These are phyloP conservation scores for Candida neerlandica DNA, from an alignment of 1,139 yeast species.

Conservation along the genomic window DNA sequence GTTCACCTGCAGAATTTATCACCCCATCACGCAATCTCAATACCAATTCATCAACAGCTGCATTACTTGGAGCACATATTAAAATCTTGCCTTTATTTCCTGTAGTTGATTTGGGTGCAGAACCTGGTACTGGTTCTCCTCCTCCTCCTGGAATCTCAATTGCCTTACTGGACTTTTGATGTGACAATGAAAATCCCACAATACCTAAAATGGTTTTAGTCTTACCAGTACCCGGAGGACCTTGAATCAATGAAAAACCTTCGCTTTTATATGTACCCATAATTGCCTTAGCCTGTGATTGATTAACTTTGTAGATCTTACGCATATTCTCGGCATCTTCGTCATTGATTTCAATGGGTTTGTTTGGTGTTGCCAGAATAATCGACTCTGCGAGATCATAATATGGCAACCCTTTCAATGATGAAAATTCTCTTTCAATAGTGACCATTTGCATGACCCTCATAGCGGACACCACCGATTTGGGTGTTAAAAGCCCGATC, in stretches of 20 bases:
- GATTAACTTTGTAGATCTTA: slow-evolving; percentile 63
- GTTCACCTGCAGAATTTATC: slow-evolving; percentile 55
- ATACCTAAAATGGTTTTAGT: slow-evolving; percentile 95
- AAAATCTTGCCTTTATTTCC: slow-evolving; percentile 46
- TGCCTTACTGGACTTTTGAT: slow-evolving; percentile 25
- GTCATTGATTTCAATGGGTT: slow-evolving; percentile 34
- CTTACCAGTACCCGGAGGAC: slow-evolving; percentile 98
- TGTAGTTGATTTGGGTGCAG: slow-evolving; percentile 12
- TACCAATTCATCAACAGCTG: slow-evolving; percentile 98
- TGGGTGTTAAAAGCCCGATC: slow-evolving; percentile 61
- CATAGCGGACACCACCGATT: slow-evolving; percentile 65
- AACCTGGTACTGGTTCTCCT: slow-evolving; percentile 11
- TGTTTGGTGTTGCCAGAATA: slow-evolving; percentile 63
- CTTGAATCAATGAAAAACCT: slow-evolving; percentile 93
- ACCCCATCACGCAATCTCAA: slow-evolving; percentile 80
- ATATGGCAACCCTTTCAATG: slow-evolving; percentile 77
- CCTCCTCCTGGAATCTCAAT: slow-evolving; percentile 29
- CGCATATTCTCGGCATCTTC: slow-evolving; percentile 42
- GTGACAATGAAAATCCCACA: slow-evolving; percentile 70
- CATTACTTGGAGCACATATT: slow-evolving; percentile 98
- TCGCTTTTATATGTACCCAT: slow-evolving; percentile 63
- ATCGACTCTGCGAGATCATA: slow-evolving; percentile 73
- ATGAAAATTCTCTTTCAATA: slow-evolving; percentile 87
- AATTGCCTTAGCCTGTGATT: slow-evolving; percentile 89
- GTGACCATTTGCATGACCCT: slow-evolving; percentile 86